Evolutionary conservation across 306 rosid species (phyloP).

Genomic region (Hippophae gyantsensis): DNA sequence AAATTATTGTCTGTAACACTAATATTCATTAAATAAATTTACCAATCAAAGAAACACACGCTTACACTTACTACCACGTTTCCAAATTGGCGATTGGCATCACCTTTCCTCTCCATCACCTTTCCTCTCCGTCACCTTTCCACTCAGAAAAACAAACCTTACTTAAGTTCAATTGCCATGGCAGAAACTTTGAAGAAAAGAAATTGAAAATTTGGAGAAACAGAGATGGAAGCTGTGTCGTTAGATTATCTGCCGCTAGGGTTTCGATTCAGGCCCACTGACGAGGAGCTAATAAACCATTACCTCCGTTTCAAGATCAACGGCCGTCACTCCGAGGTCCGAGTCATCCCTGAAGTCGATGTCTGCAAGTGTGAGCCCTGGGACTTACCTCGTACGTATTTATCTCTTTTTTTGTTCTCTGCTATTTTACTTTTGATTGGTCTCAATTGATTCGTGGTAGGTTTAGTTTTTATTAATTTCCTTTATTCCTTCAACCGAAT

Average conservation of each 20-base stretch:
- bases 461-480: background rate
- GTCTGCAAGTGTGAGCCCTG: conserved; percentile 53
- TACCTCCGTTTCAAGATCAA: conserved; percentile 38
- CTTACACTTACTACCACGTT: no score
- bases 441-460: conserved; percentile 1
- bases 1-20: no score
- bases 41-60: no score
- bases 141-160: no score
- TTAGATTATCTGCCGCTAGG: conserved; percentile 35
- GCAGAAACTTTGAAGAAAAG: no score
- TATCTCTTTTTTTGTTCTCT: background rate
- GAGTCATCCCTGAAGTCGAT: conserved; percentile 40
- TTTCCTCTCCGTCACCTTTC: no score
- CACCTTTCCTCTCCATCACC: no score
- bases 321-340: conserved; percentile 40
- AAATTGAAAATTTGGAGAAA: background rate
- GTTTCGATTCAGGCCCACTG: conserved; percentile 52
- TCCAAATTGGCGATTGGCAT: no score
- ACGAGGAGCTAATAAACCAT: conserved; percentile 46
- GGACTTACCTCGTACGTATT: conserved; percentile 40
- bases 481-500: conserved; percentile 20
- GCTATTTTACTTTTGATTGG: background rate
- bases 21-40: no score
- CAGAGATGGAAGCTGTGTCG: conserved; percentile 23
- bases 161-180: no score